These are phyloP conservation scores for Botrytis elliptica DNA, from an alignment of 2,329 filamentous ascomycete species.

Conservation along the genomic window DNA sequence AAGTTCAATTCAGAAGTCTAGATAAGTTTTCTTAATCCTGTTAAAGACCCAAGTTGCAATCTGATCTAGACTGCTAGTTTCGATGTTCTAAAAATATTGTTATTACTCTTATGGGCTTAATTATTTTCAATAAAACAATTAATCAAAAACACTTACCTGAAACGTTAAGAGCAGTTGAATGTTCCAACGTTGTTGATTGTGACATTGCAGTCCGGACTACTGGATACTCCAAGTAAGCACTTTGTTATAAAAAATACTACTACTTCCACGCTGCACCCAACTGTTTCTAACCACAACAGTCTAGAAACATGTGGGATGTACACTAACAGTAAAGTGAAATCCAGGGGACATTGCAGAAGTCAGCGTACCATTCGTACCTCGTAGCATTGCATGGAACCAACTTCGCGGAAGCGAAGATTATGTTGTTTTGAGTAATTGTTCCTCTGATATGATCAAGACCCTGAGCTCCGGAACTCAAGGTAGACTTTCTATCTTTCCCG, in stretches of 20 bases:
- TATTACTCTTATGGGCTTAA: not conserved
- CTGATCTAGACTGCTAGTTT: not conserved
- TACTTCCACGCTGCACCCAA: not conserved
- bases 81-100: not conserved
- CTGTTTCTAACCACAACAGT: not conserved
- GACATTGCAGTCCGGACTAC: not conserved
- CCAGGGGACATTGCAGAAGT: not conserved
- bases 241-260: not conserved
- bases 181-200: not conserved
- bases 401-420: conserved; percentile 2
- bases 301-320: not conserved
- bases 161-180: not conserved
- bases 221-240: not conserved
- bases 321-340: not conserved
- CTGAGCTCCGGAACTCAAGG: too few species aligned
- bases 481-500: too few species aligned
- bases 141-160: not conserved
- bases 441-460: not conserved
- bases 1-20: not conserved
- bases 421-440: not conserved
- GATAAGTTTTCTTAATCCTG: not conserved
- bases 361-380: conserved; percentile 11
- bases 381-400: conserved; percentile 3
- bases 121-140: not conserved
- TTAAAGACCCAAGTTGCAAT: not conserved